Evolutionary conservation across 306 rosid species (phyloP).

Genomic region (Acacia melanoxylon): DNA sequence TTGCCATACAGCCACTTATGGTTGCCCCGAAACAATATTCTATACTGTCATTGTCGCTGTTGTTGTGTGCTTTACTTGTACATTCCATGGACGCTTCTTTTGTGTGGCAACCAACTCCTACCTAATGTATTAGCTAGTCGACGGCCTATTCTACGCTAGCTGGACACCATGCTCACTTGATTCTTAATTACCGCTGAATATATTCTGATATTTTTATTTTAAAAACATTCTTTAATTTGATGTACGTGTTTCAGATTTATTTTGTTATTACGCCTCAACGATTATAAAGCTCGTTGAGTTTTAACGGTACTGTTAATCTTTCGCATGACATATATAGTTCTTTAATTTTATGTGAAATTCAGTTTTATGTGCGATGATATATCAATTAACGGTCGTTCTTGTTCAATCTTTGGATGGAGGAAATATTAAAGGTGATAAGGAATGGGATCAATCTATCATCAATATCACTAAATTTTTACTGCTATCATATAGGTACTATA

Average conservation of each 20-base stretch:
- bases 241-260: neutral
- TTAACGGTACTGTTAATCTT: conserved; percentile 27
- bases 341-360: neutral
- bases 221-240: neutral
- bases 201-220: neutral
- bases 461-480: neutral
- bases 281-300: neutral
- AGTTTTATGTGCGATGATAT: neutral
- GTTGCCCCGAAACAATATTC: too few species aligned
- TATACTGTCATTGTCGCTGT: neutral
- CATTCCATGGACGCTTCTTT: neutral
- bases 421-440: neutral
- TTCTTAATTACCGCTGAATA: neutral
- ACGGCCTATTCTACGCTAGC: neutral
- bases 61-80: neutral
- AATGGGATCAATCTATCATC: neutral
- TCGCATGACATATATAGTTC: neutral
- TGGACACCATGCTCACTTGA: neutral
- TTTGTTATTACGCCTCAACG: neutral
- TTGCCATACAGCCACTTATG: too few species aligned
- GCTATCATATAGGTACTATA: too few species aligned
- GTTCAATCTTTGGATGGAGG: neutral
- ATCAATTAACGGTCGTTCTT: conserved; percentile 24
- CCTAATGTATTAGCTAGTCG: neutral
- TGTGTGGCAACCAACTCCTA: neutral